Percentiles rank a stretch among this genome's conserved stretches.
Conservation (phyloP, 2,329 filamentous ascomycete genomes). For the Botrytis tulipae region DNA sequence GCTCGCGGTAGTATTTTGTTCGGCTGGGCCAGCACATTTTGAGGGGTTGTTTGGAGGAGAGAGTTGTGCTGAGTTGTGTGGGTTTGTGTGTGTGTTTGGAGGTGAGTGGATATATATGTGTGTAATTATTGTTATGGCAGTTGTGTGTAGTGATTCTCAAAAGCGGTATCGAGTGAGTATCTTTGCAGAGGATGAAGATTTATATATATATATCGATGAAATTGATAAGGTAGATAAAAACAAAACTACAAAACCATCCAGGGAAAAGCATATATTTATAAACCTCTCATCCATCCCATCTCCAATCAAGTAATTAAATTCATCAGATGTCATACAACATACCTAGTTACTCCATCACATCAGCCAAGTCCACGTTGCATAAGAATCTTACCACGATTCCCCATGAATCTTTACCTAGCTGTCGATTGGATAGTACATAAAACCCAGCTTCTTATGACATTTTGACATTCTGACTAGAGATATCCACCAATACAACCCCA, state of each 20-base stretch:
- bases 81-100: neutral
- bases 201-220: neutral
- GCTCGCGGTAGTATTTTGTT: constrained; percentile 12
- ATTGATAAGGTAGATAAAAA: neutral
- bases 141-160: neutral
- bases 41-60: neutral
- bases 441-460: neutral
- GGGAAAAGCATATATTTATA: constrained; percentile 1
- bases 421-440: neutral
- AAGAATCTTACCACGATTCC: neutral
- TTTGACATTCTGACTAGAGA: neutral
- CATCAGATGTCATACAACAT: neutral
- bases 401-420: neutral
- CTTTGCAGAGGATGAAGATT: neutral
- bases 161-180: neutral
- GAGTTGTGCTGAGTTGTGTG: neutral
- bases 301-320: neutral
- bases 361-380: constrained; percentile 9
- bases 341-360: neutral
- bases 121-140: neutral
- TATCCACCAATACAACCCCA: neutral
- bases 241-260: neutral
- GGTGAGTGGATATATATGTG: neutral
- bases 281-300: neutral
- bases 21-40: constrained; percentile 12